Conservation (phyloP, 306 rosid genomes). For the Trifolium pratense region DNA sequence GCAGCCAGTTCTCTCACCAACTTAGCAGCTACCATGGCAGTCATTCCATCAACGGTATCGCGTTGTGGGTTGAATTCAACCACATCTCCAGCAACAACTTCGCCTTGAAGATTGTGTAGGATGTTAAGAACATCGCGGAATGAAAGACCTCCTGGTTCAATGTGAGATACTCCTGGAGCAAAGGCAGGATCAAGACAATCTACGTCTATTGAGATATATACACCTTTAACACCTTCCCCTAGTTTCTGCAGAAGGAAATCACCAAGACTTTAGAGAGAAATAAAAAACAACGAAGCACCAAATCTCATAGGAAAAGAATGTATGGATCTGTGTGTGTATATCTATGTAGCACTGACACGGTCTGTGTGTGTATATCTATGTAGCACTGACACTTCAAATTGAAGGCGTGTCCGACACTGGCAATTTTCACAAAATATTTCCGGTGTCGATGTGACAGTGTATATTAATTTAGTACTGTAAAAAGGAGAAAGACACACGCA, state of each 20-base stretch:
- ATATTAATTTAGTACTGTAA: too few relatives aligned
- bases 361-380: too few relatives aligned
- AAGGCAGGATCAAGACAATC: conserved; percentile 95
- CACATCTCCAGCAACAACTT: conserved; percentile 83
- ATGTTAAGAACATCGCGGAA: conserved; percentile 92
- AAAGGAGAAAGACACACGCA: too few relatives aligned
- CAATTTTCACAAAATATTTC: too few relatives aligned
- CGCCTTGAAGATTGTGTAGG: conserved; percentile 86
- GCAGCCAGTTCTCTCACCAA: conserved; percentile 89
- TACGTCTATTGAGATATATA: conserved; percentile 85
- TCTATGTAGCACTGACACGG: too few relatives aligned
- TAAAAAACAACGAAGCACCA: not conserved
- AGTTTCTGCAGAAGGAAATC: conserved; percentile 67
- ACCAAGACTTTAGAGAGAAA: conserved; percentile 1
- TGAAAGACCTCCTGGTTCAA: conserved; percentile 95
- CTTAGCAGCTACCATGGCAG: conserved; percentile 99
- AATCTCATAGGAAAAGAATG: not conserved
- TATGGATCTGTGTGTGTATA: too few relatives aligned
- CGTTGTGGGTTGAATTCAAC: conserved; percentile 96
- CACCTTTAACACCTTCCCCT: conserved; percentile 95
- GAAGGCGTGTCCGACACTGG: too few relatives aligned
- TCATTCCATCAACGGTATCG: conserved; percentile 94
- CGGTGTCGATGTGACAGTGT: too few relatives aligned
- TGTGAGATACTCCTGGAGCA: conserved; percentile 99
- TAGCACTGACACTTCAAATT: too few relatives aligned